Evolutionary conservation across 2,329 filamentous ascomycete genomes (phyloP).

Genomic region (Falciphora oryzae): DNA sequence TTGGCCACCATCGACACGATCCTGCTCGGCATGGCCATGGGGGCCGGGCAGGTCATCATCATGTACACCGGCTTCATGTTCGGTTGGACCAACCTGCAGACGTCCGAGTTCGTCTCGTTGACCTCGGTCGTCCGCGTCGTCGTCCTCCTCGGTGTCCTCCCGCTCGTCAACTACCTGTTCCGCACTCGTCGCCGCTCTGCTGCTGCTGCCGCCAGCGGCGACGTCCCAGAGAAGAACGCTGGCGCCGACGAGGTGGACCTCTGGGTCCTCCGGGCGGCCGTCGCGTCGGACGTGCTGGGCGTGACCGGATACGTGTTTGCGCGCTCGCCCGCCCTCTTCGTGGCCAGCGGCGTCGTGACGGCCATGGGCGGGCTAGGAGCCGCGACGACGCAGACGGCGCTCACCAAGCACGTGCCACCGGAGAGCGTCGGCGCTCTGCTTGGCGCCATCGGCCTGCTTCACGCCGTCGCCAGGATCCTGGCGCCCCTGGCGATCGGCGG

Average conservation of each 20-base stretch:
- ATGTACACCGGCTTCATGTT: constrained; percentile 80
- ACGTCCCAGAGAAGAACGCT: constrained; percentile 42
- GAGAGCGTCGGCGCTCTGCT: constrained; percentile 82
- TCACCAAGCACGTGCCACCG: constrained; percentile 86
- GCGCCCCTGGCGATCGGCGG: constrained; percentile 80
- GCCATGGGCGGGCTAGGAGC: constrained; percentile 78
- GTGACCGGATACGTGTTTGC: constrained; percentile 69
- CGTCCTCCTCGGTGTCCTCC: constrained; percentile 68
- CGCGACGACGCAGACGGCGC: constrained; percentile 73
- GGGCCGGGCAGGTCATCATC: constrained; percentile 72
- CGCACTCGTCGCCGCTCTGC: constrained; percentile 47
- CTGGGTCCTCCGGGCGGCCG: constrained; percentile 65
- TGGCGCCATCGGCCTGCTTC: constrained; percentile 79
- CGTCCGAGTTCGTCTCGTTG: constrained; percentile 74
- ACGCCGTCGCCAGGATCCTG: constrained; percentile 73
- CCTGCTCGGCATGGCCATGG: constrained; percentile 76
- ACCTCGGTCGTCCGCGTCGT: constrained; percentile 72
- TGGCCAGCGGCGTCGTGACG: constrained; percentile 65
- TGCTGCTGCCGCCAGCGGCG: constrained; percentile 14
- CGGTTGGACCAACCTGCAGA: constrained; percentile 75
- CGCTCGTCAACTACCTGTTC: constrained; percentile 69
- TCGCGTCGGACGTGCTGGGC: constrained; percentile 72
- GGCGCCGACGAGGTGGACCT: constrained; percentile 78
- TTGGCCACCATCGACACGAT: constrained; percentile 77
- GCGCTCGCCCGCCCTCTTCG: constrained; percentile 57